Conservation (phyloP, 1,284 basidiomycete species). For the Apiotrichum veenhuisii region DNA sequence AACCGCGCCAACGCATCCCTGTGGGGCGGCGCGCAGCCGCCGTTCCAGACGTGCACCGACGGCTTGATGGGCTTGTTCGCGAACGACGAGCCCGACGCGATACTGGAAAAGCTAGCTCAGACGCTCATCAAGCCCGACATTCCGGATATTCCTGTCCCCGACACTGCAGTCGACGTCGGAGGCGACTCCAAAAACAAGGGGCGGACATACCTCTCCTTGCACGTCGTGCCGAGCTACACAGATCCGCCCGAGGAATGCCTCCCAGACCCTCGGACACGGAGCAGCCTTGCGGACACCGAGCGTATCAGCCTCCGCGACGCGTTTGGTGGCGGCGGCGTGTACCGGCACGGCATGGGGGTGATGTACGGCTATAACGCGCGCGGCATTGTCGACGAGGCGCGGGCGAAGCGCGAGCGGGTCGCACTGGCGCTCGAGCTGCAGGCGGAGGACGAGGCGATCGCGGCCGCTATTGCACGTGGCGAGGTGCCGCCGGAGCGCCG, state of each 20-base stretch:
- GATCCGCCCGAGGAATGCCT: constrained; percentile 5
- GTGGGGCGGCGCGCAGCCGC: constrained; percentile 26
- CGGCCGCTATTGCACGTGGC: constrained; percentile 7
- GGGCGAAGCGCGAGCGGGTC: neutral
- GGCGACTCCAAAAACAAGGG: neutral
- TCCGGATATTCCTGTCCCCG: neutral
- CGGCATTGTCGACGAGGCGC: constrained; percentile 10
- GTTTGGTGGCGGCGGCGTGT: constrained; percentile 20
- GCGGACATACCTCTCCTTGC: constrained; percentile 12
- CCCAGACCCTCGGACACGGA: neutral
- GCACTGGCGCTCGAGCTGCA: constrained; percentile 10
- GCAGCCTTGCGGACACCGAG: neutral
- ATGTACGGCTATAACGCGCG: neutral
- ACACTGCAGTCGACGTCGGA: neutral
- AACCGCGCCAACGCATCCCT: constrained; percentile 24
- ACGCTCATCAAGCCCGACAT: constrained; percentile 25
- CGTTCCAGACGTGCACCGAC: constrained; percentile 33
- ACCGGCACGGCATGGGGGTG: constrained; percentile 8
- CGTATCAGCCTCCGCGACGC: neutral
- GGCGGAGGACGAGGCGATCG: constrained; percentile 10
- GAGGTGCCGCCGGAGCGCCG: constrained; percentile 4
- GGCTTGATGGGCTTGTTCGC: constrained; percentile 32
- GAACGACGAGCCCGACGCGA: constrained; percentile 13
- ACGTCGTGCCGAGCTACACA: constrained; percentile 14
- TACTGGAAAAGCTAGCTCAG: constrained; percentile 25